Evolutionary conservation across 352 stramenopile species (phyloP).

Genomic region (Globisporangium abappressorium): DNA sequence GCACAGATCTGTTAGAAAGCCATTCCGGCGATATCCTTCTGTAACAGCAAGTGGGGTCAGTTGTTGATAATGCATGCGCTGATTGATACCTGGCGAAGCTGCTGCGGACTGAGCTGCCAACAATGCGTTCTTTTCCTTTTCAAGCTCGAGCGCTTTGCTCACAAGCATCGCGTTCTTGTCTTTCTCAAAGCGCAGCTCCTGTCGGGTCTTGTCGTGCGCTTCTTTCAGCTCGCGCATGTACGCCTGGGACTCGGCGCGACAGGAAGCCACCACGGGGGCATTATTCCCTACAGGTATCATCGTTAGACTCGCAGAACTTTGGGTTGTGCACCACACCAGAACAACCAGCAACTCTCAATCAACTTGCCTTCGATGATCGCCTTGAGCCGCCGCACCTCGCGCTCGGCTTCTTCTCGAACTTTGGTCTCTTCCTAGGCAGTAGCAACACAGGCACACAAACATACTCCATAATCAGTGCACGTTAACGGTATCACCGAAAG

Average conservation of each 20-base stretch:
- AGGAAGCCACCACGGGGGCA: conserved; percentile 49
- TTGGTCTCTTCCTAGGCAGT: conserved; percentile 61
- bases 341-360: neutral
- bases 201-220: conserved; percentile 46
- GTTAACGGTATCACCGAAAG: neutral
- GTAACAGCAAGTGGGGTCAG: no score
- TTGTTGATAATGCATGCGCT: neutral
- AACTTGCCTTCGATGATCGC: conserved; percentile 48
- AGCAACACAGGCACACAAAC: neutral
- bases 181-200: conserved; percentile 69
- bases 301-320: neutral
- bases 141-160: conserved; percentile 61
- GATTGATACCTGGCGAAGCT: neutral
- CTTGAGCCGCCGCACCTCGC: conserved; percentile 65
- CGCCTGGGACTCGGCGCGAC: conserved; percentile 53
- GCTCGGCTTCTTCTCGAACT: conserved; percentile 67
- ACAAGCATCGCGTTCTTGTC: conserved; percentile 75
- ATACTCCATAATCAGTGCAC: neutral
- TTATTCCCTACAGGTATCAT: conserved; percentile 28
- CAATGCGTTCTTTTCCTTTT: conserved; percentile 64
- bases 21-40: no score
- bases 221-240: conserved; percentile 69
- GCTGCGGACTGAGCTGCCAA: conserved; percentile 16
- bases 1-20: neutral
- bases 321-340: neutral